phyloP scores from a whole-genome alignment of 306 rosid genomes.

The Abrus precatorius region DNA sequence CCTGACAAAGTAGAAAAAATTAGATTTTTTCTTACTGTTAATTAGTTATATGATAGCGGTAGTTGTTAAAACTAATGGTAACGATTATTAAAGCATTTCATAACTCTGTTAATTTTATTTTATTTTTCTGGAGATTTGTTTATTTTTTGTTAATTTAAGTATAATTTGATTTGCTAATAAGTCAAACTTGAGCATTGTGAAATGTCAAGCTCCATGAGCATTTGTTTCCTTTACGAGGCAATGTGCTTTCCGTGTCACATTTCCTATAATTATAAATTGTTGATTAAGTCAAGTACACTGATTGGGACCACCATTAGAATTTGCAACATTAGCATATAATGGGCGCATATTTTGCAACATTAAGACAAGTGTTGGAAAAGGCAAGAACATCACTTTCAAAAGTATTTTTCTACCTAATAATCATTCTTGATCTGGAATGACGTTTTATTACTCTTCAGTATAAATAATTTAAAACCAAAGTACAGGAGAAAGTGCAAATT shows the following conservation, averaged over 20 bases:
- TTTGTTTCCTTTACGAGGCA: background rate
- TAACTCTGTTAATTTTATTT: background rate
- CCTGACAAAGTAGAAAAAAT: no score
- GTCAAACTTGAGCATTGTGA: background rate
- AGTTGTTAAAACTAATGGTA: background rate
- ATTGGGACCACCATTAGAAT: background rate
- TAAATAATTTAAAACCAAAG: background rate
- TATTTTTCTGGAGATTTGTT: background rate
- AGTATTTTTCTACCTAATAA: background rate
- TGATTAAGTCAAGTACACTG: background rate
- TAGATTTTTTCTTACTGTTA: no score
- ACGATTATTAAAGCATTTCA: background rate
- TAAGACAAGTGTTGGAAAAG: background rate
- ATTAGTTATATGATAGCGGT: no score
- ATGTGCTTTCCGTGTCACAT: background rate
- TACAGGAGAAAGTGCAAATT: background rate
- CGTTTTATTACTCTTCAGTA: background rate
- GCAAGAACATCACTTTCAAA: background rate
- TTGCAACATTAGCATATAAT: background rate
- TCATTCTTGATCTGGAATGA: background rate
- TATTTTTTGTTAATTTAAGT: background rate
- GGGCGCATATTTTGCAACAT: background rate
- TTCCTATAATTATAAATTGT: background rate
- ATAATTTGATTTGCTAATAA: background rate
- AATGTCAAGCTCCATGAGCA: background rate